Evolutionary conservation across 2,329 filamentous ascomycete genomes (phyloP).

Genomic region (Arthrobotrys megalospora): DNA sequence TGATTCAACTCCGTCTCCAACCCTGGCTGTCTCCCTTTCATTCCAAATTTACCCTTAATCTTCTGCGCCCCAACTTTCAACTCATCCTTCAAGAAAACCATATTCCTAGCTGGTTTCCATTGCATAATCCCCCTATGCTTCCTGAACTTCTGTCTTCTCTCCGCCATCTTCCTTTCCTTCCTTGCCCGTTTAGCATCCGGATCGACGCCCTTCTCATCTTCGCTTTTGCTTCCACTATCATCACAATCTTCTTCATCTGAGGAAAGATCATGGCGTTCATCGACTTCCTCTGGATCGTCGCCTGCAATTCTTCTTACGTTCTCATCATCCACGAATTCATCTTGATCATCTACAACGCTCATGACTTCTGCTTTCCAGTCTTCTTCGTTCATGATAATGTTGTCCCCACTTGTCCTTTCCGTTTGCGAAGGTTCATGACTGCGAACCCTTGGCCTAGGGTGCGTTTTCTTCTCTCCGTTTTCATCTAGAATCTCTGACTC

Average conservation of each 20-base stretch:
- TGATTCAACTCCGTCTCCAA: conserved; percentile 79
- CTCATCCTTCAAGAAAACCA: conserved; percentile 86
- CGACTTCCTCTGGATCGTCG: conserved; percentile 62
- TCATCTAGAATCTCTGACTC: conserved; percentile 79
- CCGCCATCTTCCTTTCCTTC: conserved; percentile 64
- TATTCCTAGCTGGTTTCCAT: conserved; percentile 90
- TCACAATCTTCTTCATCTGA: conserved; percentile 65
- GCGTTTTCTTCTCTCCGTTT: conserved; percentile 80
- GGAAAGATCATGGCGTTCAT: conserved; percentile 62
- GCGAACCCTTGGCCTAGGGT: conserved; percentile 78
- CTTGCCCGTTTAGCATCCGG: conserved; percentile 61
- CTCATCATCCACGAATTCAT: conserved; percentile 63
- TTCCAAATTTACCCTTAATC: conserved; percentile 80
- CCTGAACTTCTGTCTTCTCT: conserved; percentile 74
- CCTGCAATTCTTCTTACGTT: conserved; percentile 61
- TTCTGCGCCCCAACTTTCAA: conserved; percentile 82
- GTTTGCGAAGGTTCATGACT: conserved; percentile 70
- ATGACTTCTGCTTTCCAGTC: conserved; percentile 63
- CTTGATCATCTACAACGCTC: conserved; percentile 62
- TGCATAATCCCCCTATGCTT: conserved; percentile 95
- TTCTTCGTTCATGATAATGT: conserved; percentile 49
- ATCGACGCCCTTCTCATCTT: conserved; percentile 44
- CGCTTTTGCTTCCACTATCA: conserved; percentile 66
- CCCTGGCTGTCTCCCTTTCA: conserved; percentile 87
- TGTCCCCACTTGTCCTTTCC: conserved; percentile 63